These are phyloP conservation scores for button mushroom (Agaricus bisporus) DNA, from an alignment of 768 basidiomycete species.

Conservation along the genomic window DNA sequence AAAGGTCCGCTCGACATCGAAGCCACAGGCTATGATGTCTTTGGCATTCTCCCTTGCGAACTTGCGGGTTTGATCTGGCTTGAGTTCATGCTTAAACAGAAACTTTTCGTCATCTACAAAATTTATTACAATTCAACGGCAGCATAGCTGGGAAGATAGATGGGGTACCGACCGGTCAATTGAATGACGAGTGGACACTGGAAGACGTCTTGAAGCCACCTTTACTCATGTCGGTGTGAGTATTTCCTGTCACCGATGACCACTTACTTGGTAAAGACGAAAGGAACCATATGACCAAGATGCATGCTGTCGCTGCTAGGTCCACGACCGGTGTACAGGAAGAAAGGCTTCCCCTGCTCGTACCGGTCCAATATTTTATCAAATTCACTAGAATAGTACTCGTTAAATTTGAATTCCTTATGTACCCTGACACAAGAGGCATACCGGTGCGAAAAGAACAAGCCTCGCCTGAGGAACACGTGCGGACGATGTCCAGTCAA, in stretches of 20 bases:
- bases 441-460: slow-evolving; percentile 98
- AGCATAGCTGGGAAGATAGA: neutral
- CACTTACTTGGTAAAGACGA: slow-evolving; percentile 91
- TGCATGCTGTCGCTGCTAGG: slow-evolving; percentile 97
- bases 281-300: slow-evolving; percentile 95
- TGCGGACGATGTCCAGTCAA: slow-evolving; percentile 88
- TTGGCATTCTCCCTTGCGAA: slow-evolving; percentile 86
- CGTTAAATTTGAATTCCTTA: neutral
- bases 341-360: slow-evolving; percentile 96
- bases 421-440: slow-evolving; percentile 15
- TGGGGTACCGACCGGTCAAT: slow-evolving; percentile 64
- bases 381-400: slow-evolving; percentile 61
- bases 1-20: slow-evolving; percentile 88
- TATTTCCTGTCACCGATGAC: neutral
- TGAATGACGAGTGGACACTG: slow-evolving; percentile 92
- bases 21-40: slow-evolving; percentile 96
- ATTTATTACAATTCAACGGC: neutral
- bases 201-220: slow-evolving; percentile 97
- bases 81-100: slow-evolving; percentile 92
- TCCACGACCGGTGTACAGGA: slow-evolving; percentile 95
- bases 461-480: slow-evolving; percentile 79
- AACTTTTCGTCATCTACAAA: slow-evolving; percentile 93
- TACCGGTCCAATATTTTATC: slow-evolving; percentile 91
- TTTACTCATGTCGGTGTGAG: slow-evolving; percentile 21
- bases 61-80: slow-evolving; percentile 77